Base-by-base conservation (phyloP, 1,284 basidiomycete genomes). In the Agaricales sp. region DNA sequence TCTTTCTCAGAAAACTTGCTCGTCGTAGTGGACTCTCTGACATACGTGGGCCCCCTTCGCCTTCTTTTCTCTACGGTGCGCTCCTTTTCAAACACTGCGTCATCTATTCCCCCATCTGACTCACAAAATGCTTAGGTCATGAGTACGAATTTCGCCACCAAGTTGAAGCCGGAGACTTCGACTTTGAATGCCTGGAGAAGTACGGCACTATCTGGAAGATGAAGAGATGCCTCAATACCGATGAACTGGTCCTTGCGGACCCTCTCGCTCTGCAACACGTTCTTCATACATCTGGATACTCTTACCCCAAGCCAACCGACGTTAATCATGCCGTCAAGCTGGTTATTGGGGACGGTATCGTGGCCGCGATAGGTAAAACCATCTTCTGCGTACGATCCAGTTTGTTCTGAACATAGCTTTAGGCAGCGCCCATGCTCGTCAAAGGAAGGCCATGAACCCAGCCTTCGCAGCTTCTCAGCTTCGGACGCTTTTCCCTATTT, bases 181-280 rank as follows among this genome's bases (percentile, higher is more conserved):
- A 64, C 4, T 59, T 58, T 46, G 44, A 58, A 37, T 65, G 59
- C 55, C 52, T 58, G 38, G 51, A 54, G 19, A 55, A 65, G 46
- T 69, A 65, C 49, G 67, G 67, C 11, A 53, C 54, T 0, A 57
- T 58, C 0, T 66, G 62, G 58, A 53, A 61, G 14, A 43, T 54
- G 16, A 58, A 55, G 22, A 56, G 52, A 3, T 58, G 57, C 48
- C 56, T 63, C 30, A 60, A 60, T 1, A 65, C 66, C 35, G 53
- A 60, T 47, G 18, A 3, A 38, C 22, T 22, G 11, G 43, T 50
- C 21, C 23, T 55, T 3, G 30, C 51, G 4, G 51, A 52, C 26
- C 51, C 51, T 3, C 30, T 30, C 11, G 51, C 48, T 16, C 26
- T 52, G 25, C 51, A 50, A 20, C 48, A 52, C 25, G 35, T 50